Base-by-base conservation (phyloP, 495 filamentous ascomycete species). In the Neurospora discreta region DNA sequence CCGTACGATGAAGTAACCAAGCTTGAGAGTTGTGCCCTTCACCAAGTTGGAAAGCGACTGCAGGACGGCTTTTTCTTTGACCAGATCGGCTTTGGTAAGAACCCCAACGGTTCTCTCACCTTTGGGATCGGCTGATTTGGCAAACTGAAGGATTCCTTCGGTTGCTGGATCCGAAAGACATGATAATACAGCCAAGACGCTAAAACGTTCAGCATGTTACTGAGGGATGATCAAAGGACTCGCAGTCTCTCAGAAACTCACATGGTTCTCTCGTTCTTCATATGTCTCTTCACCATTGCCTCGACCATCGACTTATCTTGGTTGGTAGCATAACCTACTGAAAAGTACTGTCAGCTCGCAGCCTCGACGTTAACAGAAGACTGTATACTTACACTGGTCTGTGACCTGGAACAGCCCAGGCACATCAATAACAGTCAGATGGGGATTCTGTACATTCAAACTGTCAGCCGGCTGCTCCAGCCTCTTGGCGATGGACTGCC, bases 21-120 rank as follows among this genome's bases (percentile, higher is more conserved):
- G 84, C 23, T 80, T 80, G 1, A 87, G 77, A 36, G 33, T 36
- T 36, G 33, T 36, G 33, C 33, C 33, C 33, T 0, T 36, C 33
- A 36, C 33, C 33, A 36, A 36, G 33, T 36, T 36, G 33, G 33
- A 36, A 36, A 36, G 33, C 33, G 33, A 36, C 33, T 36, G 33
- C 0, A 36, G 58, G 68, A 86, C 82, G 0, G 82, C 82, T 69
- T 79, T 78, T 46, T 90, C 86, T 20, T 84, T 81, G 1, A 73
- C 76, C 15, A 90, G 75, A 67, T 91, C 89, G 0, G 87, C 86
- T 75, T 90, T 90, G 1, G 88, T 90, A 1, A 90, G 76, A 15
- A 90, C 84, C 5, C 86, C 85, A 3, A 90, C 73, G 0, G 89
- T 90, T 15, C 89, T 80, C 9, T 80, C 41, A 0, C 87, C 85